phyloP scores from a whole-genome alignment of 2,329 filamentous ascomycete species.

The Pestalotiopsis sp. region DNA sequence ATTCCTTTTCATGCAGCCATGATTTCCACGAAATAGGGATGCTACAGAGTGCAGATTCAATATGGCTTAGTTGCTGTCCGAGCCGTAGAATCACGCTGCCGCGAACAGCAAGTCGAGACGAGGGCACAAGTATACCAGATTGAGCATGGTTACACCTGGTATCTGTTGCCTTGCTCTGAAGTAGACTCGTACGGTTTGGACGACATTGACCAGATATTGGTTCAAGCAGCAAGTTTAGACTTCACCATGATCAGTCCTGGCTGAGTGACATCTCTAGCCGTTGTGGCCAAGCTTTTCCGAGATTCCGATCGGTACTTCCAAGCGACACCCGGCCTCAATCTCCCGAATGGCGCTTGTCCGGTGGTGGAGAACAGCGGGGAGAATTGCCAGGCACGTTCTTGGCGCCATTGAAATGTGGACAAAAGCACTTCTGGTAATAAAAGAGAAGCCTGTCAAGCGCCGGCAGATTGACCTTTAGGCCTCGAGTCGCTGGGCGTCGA shows the following conservation, averaged over 20 bases:
- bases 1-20: background rate
- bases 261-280: background rate
- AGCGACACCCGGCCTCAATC: background rate
- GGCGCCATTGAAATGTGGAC: background rate
- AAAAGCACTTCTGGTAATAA: background rate
- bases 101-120: background rate
- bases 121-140: background rate
- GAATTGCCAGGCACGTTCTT: background rate
- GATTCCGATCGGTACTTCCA: background rate
- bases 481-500: background rate
- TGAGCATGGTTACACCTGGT: background rate
- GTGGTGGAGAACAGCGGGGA: background rate
- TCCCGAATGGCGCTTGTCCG: background rate
- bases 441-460: background rate
- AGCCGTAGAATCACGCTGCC: background rate
- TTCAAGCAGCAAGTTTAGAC: background rate
- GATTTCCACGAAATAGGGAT: background rate
- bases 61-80: background rate
- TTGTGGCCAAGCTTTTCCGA: background rate
- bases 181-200: background rate
- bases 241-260: background rate
- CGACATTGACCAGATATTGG: background rate
- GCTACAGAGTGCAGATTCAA: background rate
- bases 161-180: background rate
- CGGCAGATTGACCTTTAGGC: background rate